These are phyloP conservation scores for Hymenoscyphus infarciens DNA, from an alignment of 2,329 filamentous ascomycete genomes.

Conservation along the genomic window DNA sequence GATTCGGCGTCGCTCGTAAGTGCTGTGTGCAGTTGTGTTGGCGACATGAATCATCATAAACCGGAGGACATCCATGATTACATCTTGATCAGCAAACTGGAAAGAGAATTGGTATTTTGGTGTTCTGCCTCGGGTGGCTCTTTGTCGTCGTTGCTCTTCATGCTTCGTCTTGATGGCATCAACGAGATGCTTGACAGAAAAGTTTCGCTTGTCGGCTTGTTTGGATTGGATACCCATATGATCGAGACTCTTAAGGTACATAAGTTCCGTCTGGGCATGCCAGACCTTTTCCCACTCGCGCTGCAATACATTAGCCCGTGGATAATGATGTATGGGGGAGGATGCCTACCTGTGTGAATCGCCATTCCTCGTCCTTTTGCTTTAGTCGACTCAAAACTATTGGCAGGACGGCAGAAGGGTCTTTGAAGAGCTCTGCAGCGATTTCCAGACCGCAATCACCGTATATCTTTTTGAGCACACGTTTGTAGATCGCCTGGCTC, in stretches of 20 bases:
- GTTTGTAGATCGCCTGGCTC: conserved; percentile 94
- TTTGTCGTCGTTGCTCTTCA: conserved; percentile 79
- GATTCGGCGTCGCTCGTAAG: conserved; percentile 69
- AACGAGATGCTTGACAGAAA: conserved; percentile 85
- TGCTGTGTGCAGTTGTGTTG: conserved; percentile 67
- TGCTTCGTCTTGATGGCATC: conserved; percentile 89
- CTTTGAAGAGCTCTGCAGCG: conserved; percentile 78
- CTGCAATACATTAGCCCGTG: conserved; percentile 36
- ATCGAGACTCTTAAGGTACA: conserved; percentile 94
- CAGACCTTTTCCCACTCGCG: conserved; percentile 99
- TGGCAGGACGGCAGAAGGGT: conserved; percentile 83
- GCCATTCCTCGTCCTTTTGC: conserved; percentile 97
- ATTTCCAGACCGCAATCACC: conserved; percentile 83
- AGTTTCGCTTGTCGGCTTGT: conserved; percentile 83
- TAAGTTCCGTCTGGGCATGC: conserved; percentile 90
- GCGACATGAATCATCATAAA: conserved; percentile 63
- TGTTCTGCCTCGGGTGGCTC: conserved; percentile 58
- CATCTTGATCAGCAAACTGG: conserved; percentile 67
- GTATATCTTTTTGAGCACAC: conserved; percentile 96
- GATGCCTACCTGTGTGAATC: conserved; percentile 66
- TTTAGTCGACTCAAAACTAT: conserved; percentile 86
- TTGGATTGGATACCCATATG: conserved; percentile 93
- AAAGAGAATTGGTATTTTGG: conserved; percentile 72
- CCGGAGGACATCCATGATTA: conserved; percentile 60
- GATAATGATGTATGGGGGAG: neutral